Conservation (phyloP, 441 rosid species). For the Pelargonium citronellum region DNA sequence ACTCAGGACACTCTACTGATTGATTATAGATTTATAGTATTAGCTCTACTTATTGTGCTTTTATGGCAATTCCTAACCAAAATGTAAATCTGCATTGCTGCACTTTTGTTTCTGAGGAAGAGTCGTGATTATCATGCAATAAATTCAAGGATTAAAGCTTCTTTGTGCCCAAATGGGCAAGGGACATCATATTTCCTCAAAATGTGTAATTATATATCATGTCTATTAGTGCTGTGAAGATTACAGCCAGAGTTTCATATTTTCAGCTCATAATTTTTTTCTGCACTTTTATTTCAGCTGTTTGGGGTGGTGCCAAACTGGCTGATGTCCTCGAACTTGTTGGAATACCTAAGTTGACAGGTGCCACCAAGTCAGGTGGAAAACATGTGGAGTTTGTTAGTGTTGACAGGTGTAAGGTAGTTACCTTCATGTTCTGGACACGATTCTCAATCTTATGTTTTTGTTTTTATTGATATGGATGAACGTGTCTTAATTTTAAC, state of each 20-base stretch:
- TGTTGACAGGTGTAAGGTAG: conserved; percentile 29
- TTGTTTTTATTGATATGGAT: conserved; percentile 1
- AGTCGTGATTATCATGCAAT: not conserved
- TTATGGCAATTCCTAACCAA: not conserved
- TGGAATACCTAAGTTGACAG: conserved; percentile 27
- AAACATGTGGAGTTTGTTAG: conserved; percentile 32
- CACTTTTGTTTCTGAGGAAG: not conserved
- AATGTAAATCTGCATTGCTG: not conserved
- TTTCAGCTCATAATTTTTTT: not conserved
- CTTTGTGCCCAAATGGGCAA: not conserved
- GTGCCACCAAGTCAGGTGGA: conserved; percentile 23
- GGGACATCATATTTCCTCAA: not conserved
- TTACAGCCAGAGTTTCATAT: not conserved
- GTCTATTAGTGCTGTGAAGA: not conserved
- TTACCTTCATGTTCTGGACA: conserved; percentile 1
- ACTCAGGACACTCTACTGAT: not conserved
- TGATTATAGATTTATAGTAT: not conserved
- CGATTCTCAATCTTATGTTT: conserved; percentile 9
- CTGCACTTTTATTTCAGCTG: conserved; percentile 18
- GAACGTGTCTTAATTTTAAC: not conserved
- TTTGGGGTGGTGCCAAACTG: conserved; percentile 32
- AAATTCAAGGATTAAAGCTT: not conserved
- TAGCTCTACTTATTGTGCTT: not conserved
- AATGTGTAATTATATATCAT: not conserved
- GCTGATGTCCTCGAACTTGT: conserved; percentile 29